Evolutionary conservation across 805 yeast species (phyloP).

Genomic region (Candida nonsorbophila): DNA sequence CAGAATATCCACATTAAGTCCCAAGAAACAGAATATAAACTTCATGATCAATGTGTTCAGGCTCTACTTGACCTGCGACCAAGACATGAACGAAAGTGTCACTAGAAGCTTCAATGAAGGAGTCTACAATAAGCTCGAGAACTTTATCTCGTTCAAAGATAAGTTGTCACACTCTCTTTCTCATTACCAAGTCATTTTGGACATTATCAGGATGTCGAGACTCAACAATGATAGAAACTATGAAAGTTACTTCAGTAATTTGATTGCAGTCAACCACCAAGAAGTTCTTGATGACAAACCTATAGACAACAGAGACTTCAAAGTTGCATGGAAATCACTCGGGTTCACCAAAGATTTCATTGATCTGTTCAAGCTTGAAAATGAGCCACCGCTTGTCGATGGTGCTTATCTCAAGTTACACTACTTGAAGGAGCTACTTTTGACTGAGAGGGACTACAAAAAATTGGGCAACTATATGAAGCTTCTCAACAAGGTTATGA

Average conservation of each 20-base stretch:
- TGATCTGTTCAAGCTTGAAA: no score
- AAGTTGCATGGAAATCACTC: slow-evolving; percentile 45
- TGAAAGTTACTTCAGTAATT: slow-evolving; percentile 18
- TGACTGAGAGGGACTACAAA: slow-evolving; percentile 16
- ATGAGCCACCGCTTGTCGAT: no score
- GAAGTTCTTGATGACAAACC: slow-evolving; percentile 6
- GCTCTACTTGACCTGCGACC: slow-evolving; percentile 51
- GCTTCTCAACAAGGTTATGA: slow-evolving; percentile 19
- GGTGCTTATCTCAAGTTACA: slow-evolving; percentile 28
- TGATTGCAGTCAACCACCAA: slow-evolving; percentile 10
- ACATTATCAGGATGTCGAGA: slow-evolving; percentile 10
- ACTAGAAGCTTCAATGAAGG: slow-evolving; percentile 51
- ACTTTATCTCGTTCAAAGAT: slow-evolving; percentile 57
- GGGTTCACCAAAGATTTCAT: slow-evolving; percentile 18
- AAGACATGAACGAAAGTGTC: slow-evolving; percentile 46
- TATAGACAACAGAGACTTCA: slow-evolving; percentile 57
- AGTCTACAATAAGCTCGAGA: slow-evolving; percentile 61
- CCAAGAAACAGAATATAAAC: slow-evolving; percentile 36
- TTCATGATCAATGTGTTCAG: slow-evolving; percentile 26
- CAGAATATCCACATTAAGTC: slow-evolving; percentile 25
- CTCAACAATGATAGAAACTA: slow-evolving; percentile 21
- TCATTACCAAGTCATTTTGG: slow-evolving; percentile 27
- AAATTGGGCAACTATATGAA: slow-evolving; percentile 19
- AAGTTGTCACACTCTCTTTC: slow-evolving; percentile 47
- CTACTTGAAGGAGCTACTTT: slow-evolving; percentile 16